These are phyloP conservation scores for Thelephora terrestris DNA, from an alignment of 1,284 basidiomycete genomes.

Conservation along the genomic window DNA sequence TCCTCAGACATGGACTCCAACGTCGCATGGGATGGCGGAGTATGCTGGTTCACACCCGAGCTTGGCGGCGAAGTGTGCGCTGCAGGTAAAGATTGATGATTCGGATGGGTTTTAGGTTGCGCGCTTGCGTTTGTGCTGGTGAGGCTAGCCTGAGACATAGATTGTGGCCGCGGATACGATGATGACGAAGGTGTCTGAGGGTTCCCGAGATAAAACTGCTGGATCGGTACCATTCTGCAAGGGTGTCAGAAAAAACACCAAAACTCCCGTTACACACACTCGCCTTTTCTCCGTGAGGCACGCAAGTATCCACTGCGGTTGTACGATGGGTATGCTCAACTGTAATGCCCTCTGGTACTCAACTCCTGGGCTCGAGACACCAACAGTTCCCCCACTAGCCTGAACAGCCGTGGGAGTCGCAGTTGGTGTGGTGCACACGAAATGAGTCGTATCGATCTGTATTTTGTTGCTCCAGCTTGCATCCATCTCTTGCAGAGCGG, in stretches of 20 bases:
- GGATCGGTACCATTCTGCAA: conserved; percentile 76
- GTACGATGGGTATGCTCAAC: conserved; percentile 83
- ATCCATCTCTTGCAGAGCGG: conserved; percentile 71
- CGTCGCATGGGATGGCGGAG: conserved; percentile 13
- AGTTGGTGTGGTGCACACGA: conserved; percentile 85
- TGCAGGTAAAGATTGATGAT: conserved; percentile 54
- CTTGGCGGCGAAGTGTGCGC: conserved; percentile 27
- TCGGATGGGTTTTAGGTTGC: conserved; percentile 16
- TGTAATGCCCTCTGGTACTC: conserved; percentile 89
- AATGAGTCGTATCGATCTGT: conserved; percentile 94
- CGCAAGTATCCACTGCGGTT: conserved; percentile 84
- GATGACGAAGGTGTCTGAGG: conserved; percentile 36
- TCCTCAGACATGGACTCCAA: conserved; percentile 47
- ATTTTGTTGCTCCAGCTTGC: conserved; percentile 88
- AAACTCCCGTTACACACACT: conserved; percentile 16
- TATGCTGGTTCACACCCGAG: conserved; percentile 27
- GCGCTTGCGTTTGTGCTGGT: conserved; percentile 26
- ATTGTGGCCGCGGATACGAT: conserved; percentile 48
- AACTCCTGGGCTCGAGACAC: conserved; percentile 53
- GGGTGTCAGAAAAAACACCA: neutral
- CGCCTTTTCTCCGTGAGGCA: conserved; percentile 77
- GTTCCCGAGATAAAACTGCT: conserved; percentile 70
- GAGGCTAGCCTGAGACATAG: conserved; percentile 66
- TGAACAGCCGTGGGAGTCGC: conserved; percentile 53
- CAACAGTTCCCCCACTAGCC: conserved; percentile 32